phyloP scores from a whole-genome alignment of 805 yeast genomes.

The Cyberlindnera americana region DNA sequence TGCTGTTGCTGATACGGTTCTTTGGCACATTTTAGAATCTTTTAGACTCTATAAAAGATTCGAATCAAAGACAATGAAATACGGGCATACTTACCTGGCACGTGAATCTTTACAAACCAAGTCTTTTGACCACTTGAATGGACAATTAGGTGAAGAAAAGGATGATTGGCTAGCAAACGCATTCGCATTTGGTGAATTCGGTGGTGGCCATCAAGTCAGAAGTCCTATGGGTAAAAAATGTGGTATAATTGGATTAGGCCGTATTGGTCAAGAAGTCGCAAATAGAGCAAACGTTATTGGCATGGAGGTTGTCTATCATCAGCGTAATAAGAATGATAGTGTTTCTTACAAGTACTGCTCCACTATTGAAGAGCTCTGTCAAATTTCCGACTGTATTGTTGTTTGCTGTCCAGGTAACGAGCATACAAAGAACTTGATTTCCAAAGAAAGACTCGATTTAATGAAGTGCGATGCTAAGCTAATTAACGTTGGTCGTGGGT shows the following conservation, averaged over 20 bases:
- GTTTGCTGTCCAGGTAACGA: slow-evolving; percentile 56
- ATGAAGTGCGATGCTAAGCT: slow-evolving; percentile 42
- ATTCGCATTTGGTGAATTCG: slow-evolving; percentile 38
- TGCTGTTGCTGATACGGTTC: slow-evolving; percentile 62
- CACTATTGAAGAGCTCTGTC: slow-evolving; percentile 32
- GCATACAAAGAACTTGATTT: slow-evolving; percentile 47
- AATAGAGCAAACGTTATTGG: slow-evolving; percentile 47
- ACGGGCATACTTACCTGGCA: slow-evolving; percentile 38
- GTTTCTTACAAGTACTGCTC: slow-evolving; percentile 33
- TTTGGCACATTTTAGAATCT: slow-evolving; percentile 51
- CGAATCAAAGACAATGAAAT: slow-evolving; percentile 29
- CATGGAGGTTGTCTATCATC: slow-evolving; percentile 55
- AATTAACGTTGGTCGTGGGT: slow-evolving; percentile 61
- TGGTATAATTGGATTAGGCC: slow-evolving; percentile 59
- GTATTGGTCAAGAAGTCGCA: slow-evolving; percentile 55
- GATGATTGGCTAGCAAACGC: slow-evolving; percentile 17
- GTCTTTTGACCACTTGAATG: slow-evolving; percentile 25
- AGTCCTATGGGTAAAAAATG: slow-evolving; percentile 48
- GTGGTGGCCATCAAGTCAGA: slow-evolving; percentile 32
- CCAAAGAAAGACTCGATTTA: slow-evolving; percentile 36
- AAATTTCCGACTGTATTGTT: slow-evolving; percentile 48
- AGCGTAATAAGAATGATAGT: slow-evolving; percentile 40
- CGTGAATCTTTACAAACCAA: slow-evolving; percentile 37
- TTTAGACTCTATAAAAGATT: slow-evolving; percentile 49
- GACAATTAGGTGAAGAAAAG: slow-evolving; percentile 29